A percentile compares a stretch with the other conserved stretches of the same genome.
These are phyloP conservation scores for Saccharomyces hybrid DNA, from an alignment of 1,139 yeast genomes.

Conservation along the genomic window DNA sequence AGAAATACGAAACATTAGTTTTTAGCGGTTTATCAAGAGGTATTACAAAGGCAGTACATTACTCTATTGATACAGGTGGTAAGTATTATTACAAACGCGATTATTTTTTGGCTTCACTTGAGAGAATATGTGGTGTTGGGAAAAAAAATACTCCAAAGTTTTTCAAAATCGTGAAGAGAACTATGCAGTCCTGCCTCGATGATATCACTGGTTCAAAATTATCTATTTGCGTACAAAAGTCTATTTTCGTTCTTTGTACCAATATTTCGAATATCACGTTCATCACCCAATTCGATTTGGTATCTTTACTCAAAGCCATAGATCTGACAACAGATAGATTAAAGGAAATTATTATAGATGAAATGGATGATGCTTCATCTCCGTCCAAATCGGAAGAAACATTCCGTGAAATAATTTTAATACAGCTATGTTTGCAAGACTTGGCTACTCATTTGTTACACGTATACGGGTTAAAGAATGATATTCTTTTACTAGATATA, in stretches of 20 bases:
- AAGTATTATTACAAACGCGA: slow-evolving; percentile 21
- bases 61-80: slow-evolving; percentile 28
- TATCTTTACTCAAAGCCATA: slow-evolving; percentile 14
- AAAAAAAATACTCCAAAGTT: slow-evolving; percentile 19
- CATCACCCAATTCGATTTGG: slow-evolving; percentile 18
- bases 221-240: slow-evolving; percentile 4
- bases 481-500: slow-evolving; percentile 8
- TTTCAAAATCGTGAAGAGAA: slow-evolving; percentile 12
- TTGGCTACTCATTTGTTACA: slow-evolving; percentile 10
- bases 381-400: not conserved
- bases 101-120: slow-evolving; percentile 16
- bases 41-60: slow-evolving; percentile 45
- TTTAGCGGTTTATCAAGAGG: slow-evolving; percentile 63
- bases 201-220: slow-evolving; percentile 6
- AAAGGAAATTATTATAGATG: slow-evolving; percentile 20
- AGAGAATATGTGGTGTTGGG: slow-evolving; percentile 10
- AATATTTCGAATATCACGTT: slow-evolving; percentile 20
- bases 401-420: not conserved
- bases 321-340: slow-evolving; percentile 22
- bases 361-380: slow-evolving; percentile 1
- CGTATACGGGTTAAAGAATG: slow-evolving; percentile 14
- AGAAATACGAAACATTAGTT: slow-evolving; percentile 62
- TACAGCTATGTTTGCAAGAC: slow-evolving; percentile 12
- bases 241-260: slow-evolving; percentile 15
- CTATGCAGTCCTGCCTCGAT: slow-evolving; percentile 11